Evolutionary conservation across 1,284 basidiomycete species (phyloP), one percentile per base, ranked within the genome.

Genomic region (Entoloma clypeatum): DNA sequence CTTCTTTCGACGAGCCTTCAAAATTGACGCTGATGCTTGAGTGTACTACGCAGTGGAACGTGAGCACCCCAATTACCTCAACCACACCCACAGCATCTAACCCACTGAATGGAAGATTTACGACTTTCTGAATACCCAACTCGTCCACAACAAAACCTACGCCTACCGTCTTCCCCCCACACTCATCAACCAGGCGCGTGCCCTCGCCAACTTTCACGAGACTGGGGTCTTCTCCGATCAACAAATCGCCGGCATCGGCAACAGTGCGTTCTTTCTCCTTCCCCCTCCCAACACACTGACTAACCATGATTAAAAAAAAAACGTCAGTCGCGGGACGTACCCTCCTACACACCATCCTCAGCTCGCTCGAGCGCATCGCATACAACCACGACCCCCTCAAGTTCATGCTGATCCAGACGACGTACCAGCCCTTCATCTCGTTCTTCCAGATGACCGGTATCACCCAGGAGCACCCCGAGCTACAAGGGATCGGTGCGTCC

Each of bases 381-480:
- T 90, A 85, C 72, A 77, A 82, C 54, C 79, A 74, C 41, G 81
- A 87, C 63, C 79, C 84, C 27, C 77, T 92, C 43, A 81, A 88
- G 56, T 72, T 92, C 63, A 70, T 82, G 58, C 65, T 90, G 49
- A 65, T 86, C 45, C 72, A 89, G 60, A 83, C 83, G 14, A 86
- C 86, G 50, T 92, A 92, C 71, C 90, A 92, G 63, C 85, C 90
- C 11, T 88, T 92, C 75, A 81, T 92, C 55, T 89, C 87, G 10
- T 72, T 92, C 59, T 84, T 91, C 77, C 78, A 84, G 61, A 77
- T 89, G 65, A 81, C 85, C 11, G 80, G 81, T 41, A 63, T 81
- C 44, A 53, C 64, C 47, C 67, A 75, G 47, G 63, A 72, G 17
- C 64, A 79, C 59, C 80, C 83, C 1, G 72, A 81, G 40, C 61